Percentiles rank a stretch among this genome's conserved stretches.
Evolutionary conservation across 2,329 filamentous ascomycete genomes (phyloP).

Genomic region (Fusarium veterinarium): DNA sequence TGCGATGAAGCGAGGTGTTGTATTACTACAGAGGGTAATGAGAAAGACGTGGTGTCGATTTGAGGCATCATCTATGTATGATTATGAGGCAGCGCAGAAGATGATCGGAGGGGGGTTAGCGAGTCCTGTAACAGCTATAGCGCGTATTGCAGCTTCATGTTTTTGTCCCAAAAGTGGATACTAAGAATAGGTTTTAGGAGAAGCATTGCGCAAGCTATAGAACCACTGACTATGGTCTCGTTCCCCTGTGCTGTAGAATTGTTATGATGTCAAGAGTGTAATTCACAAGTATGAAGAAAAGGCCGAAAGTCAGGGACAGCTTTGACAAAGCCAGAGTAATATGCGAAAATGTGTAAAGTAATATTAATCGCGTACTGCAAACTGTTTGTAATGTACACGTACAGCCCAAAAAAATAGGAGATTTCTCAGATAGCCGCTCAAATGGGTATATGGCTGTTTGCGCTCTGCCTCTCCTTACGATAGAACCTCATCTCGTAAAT

Average conservation of each 20-base stretch:
- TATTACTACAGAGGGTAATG: neutral
- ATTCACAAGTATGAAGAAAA: neutral
- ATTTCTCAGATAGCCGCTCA: neutral
- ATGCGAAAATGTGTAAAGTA: neutral
- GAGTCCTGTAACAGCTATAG: conserved; percentile 4
- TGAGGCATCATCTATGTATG: conserved; percentile 7
- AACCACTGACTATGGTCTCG: neutral
- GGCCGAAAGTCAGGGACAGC: neutral
- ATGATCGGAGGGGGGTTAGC: neutral
- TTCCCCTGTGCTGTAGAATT: neutral
- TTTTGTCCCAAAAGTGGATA: conserved; percentile 3
- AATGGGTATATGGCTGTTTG: conserved; percentile 35
- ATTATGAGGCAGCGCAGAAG: neutral
- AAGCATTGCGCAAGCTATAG: neutral
- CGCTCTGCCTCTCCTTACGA: conserved; percentile 14
- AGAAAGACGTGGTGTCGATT: neutral
- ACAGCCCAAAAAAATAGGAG: neutral
- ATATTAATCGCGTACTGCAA: neutral
- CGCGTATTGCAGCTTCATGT: neutral
- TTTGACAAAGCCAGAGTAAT: neutral
- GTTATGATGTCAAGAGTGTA: neutral
- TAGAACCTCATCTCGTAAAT: conserved; percentile 23
- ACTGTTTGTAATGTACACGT: neutral
- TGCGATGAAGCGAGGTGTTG: neutral
- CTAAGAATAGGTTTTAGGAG: neutral